Percentiles rank a stretch among this genome's conserved stretches.
phyloP scores from a whole-genome alignment of 23 red algal genomes.

The Gracilaria domingensis region DNA sequence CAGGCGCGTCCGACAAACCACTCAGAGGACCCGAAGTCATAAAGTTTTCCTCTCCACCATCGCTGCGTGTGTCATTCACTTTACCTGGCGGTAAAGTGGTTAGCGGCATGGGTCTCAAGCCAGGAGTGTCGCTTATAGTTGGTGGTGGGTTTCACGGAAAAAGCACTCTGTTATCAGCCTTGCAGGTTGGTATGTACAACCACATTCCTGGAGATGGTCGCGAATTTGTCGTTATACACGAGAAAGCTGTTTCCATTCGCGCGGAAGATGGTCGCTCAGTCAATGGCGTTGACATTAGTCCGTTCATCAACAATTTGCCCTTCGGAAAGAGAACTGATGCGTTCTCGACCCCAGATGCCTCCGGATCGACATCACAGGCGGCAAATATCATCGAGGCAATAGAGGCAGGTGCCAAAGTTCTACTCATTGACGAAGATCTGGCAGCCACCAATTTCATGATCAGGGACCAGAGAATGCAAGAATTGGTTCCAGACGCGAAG shows the following conservation, averaged over 20 bases:
- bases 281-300: conserved; percentile 80
- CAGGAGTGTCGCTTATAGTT: conserved; percentile 75
- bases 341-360: conserved; percentile 87
- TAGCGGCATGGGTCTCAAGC: conserved; percentile 78
- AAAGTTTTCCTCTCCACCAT: conserved; percentile 55
- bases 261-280: conserved; percentile 88
- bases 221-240: conserved; percentile 65
- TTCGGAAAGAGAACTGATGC: conserved; percentile 70
- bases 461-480: conserved; percentile 86
- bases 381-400: conserved; percentile 88
- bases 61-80: conserved; percentile 37
- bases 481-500: conserved; percentile 78
- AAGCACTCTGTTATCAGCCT: conserved; percentile 76
- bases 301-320: conserved; percentile 90
- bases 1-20: conserved; percentile 69
- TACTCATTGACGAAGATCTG: conserved; percentile 88
- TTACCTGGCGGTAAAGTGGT: conserved; percentile 52
- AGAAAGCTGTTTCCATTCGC: conserved; percentile 63
- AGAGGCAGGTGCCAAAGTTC: conserved; percentile 73
- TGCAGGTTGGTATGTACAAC: conserved; percentile 88
- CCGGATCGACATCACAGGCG: conserved; percentile 84
- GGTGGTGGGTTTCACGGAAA: conserved; percentile 97
- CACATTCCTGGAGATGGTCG: conserved; percentile 88
- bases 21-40: conserved; percentile 46
- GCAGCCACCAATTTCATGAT: conserved; percentile 96